These are phyloP conservation scores for Globisporangium radiosum DNA, from an alignment of 352 stramenopile genomes.

Conservation along the genomic window DNA sequence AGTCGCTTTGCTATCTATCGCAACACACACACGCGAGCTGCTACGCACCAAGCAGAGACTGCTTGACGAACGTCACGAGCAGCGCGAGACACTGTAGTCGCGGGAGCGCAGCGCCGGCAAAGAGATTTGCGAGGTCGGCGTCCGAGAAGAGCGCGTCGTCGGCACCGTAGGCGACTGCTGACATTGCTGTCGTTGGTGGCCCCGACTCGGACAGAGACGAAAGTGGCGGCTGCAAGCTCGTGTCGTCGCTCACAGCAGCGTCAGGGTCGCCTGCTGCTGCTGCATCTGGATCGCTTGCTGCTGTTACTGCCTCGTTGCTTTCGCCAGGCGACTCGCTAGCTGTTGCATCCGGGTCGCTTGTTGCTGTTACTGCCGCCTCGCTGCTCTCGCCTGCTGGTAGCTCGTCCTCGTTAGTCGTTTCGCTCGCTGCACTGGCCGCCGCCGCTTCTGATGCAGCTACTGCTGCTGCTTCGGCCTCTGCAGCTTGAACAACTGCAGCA, in stretches of 20 bases:
- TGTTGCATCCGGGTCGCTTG: not conserved
- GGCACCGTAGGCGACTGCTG: not conserved
- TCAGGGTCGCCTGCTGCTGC: not conserved
- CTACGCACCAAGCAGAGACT: constrained; percentile 29
- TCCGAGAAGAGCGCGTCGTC: constrained; percentile 31
- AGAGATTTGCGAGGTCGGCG: constrained; percentile 27
- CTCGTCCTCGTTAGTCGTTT: not conserved
- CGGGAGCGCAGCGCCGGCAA: constrained; percentile 25
- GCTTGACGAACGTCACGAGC: constrained; percentile 29
- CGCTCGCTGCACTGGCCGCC: not conserved
- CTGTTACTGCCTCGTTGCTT: not conserved
- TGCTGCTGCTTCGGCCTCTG: not conserved
- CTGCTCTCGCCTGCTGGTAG: not conserved
- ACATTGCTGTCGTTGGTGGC: not conserved
- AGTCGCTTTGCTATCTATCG: not conserved
- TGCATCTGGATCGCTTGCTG: not conserved
- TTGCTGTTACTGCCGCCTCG: not conserved
- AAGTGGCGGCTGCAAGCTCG: too few relatives aligned
- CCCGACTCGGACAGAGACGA: not conserved
- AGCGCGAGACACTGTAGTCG: constrained; percentile 23
- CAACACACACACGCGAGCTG: not conserved
- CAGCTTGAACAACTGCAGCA: not conserved
- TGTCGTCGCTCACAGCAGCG: not conserved
- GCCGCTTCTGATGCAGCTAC: constrained; percentile 5
- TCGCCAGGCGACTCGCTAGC: not conserved